Evolutionary conservation across 164 flowering plant genomes (phyloP).

Genomic region (Umbilicus rupestris): DNA sequence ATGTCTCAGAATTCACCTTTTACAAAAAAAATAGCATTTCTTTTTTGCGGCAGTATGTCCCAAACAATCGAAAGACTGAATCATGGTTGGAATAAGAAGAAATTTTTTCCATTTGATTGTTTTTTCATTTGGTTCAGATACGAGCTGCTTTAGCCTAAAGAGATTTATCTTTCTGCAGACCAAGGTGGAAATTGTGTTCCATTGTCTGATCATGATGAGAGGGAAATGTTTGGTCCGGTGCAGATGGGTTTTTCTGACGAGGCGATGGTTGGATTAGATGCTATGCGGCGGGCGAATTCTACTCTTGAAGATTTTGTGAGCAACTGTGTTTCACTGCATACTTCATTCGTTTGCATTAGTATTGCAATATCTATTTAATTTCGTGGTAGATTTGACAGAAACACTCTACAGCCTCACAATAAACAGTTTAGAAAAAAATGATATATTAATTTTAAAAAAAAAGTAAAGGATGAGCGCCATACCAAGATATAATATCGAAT

Average conservation of each 20-base stretch:
- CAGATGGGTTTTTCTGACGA: constrained; percentile 16
- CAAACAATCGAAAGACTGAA: too few relatives aligned
- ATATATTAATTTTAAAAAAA: not conserved
- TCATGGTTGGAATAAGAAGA: too few relatives aligned
- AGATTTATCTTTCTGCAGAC: constrained; percentile 19
- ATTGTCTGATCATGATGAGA: constrained; percentile 10
- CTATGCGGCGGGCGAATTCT: constrained; percentile 87
- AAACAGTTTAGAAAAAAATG: not conserved
- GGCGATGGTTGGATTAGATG: constrained; percentile 61
- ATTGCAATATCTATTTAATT: not conserved
- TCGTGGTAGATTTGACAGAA: not conserved
- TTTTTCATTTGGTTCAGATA: not conserved
- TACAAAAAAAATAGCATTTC: too few relatives aligned
- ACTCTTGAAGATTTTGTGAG: constrained; percentile 98
- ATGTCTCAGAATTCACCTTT: not conserved
- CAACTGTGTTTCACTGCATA: not conserved
- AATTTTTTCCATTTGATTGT: too few relatives aligned
- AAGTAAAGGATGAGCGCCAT: not conserved
- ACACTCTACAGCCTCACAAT: not conserved
- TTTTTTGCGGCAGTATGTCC: not conserved
- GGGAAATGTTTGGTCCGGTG: constrained; percentile 12
- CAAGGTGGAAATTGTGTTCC: constrained; percentile 10
- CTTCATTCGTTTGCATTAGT: not conserved
- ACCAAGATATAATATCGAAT: not conserved
- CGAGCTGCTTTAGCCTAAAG: not conserved